phyloP scores from a whole-genome alignment of 805 yeast species.

The Myxozyma vanderwaltii region DNA sequence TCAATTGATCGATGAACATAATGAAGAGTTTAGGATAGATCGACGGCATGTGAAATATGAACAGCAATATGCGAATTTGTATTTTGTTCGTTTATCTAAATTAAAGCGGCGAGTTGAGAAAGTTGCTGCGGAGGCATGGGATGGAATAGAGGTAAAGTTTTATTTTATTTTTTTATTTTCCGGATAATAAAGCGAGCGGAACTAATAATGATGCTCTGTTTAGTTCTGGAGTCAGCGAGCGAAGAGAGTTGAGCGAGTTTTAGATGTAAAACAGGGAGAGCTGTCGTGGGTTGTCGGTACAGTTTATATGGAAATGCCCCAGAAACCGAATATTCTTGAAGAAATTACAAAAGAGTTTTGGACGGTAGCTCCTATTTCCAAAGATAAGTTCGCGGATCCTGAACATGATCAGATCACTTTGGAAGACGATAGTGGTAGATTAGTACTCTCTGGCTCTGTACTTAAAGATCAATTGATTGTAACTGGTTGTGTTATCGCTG shows the following conservation, averaged over 20 bases:
- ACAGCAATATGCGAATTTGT: conserved; percentile 61
- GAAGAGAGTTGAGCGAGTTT: conserved; percentile 51
- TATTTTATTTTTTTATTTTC: no score
- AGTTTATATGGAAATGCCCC: conserved; percentile 76
- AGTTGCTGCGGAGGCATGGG: conserved; percentile 59
- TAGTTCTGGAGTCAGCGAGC: conserved; percentile 45
- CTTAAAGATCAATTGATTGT: conserved; percentile 59
- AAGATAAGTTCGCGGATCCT: conserved; percentile 56
- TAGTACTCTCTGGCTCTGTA: conserved; percentile 59
- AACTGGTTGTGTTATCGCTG: conserved; percentile 86
- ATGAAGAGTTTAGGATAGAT: conserved; percentile 8
- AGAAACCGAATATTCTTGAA: conserved; percentile 79
- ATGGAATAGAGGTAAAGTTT: conserved; percentile 50
- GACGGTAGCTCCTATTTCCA: conserved; percentile 45
- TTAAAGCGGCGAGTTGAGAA: conserved; percentile 53
- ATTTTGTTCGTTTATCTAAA: conserved; percentile 53
- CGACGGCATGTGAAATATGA: conserved; percentile 47
- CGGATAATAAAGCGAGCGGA: no score
- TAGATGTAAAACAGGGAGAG: conserved; percentile 64
- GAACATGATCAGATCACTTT: conserved; percentile 63
- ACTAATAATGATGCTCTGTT: conserved; percentile 41
- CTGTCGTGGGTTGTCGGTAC: conserved; percentile 88
- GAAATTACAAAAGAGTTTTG: conserved; percentile 65
- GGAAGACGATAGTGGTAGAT: conserved; percentile 93
- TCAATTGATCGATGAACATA: conserved; percentile 11